Percentiles rank a stretch among this genome's conserved stretches.
Evolutionary conservation across 768 basidiomycete species (phyloP).

Genomic region (Kwoniella shandongensis): DNA sequence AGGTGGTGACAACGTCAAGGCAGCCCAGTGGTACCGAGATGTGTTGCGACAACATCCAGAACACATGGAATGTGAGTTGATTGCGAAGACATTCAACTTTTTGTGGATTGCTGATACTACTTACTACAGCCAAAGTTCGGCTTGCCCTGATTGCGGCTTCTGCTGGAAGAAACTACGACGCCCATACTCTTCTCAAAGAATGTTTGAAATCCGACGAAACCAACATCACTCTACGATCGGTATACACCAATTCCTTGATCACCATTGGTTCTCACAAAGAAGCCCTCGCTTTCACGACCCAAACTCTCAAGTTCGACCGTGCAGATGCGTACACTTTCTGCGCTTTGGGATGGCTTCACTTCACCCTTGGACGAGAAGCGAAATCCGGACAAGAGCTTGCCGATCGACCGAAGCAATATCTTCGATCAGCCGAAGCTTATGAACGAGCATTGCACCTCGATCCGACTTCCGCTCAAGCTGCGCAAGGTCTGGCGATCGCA

Average conservation of each 20-base stretch:
- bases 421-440: conserved; percentile 83
- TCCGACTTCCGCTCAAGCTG: conserved; percentile 83
- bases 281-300: conserved; percentile 86
- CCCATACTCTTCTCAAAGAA: conserved; percentile 87
- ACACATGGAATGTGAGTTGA: conserved; percentile 81
- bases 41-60: conserved; percentile 87
- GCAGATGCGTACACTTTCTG: conserved; percentile 89
- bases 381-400: conserved; percentile 59
- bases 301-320: conserved; percentile 78
- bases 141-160: conserved; percentile 75
- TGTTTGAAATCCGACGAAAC: conserved; percentile 71
- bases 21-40: conserved; percentile 83
- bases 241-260: conserved; percentile 89
- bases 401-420: conserved; percentile 75
- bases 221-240: conserved; percentile 85
- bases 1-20: conserved; percentile 67
- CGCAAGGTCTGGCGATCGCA: conserved; percentile 90
- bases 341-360: conserved; percentile 81
- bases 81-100: not conserved
- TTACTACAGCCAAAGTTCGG: conserved; percentile 77
- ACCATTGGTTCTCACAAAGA: conserved; percentile 60
- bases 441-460: conserved; percentile 85
- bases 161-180: conserved; percentile 71
- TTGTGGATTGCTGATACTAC: conserved; percentile 12
- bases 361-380: conserved; percentile 82